Evolutionary conservation across 2,329 filamentous ascomycete species (phyloP), one percentile per base, ranked within the genome.

Genomic region (Ampelomyces quisqualis): DNA sequence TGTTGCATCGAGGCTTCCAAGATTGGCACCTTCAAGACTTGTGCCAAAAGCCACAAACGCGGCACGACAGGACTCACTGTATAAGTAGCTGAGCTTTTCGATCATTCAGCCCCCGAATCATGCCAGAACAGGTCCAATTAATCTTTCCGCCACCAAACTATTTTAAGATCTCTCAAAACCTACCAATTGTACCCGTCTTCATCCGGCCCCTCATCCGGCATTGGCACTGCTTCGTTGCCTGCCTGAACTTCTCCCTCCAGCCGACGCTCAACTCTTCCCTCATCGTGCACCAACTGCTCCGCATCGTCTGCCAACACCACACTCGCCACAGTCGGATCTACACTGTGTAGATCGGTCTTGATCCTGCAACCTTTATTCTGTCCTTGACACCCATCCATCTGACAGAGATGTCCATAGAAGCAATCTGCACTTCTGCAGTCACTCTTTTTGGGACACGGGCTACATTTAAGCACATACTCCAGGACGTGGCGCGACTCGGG

Each of bases 361-460:
- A 62, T 57, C 33, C 41, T 50, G 33, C 62, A 65, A 0, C 47
- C 51, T 34, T 53, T 57, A 5, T 28, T 31, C 13, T 51, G 45
- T 2, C 55, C 55, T 1, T 32, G 23, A 30, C 64, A 67, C 1
- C 47, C 58, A 9, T 54, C 45, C 20, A 58, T 67, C 43, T 70
- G 70, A 46, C 71, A 74, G 2, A 71, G 44, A 45, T 79, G 77
- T 0, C 76, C 77, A 27, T 70, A 60, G 23, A 67, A 63, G 52
- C 77, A 79, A 20, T 70, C 64, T 0, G 58, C 45, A 3, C 58
- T 56, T 7, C 76, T 70, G 45, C 77, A 79, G 0, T 36, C 51
- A 2, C 68, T 63, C 15, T 66, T 70, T 2, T 55, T 47, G 2
- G 65, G 53, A 49, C 77, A 79, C 1, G 71, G 68, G 18, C 63